phyloP scores from a whole-genome alignment of 148 eudicot species.

The Chenopodium suecicum region DNA sequence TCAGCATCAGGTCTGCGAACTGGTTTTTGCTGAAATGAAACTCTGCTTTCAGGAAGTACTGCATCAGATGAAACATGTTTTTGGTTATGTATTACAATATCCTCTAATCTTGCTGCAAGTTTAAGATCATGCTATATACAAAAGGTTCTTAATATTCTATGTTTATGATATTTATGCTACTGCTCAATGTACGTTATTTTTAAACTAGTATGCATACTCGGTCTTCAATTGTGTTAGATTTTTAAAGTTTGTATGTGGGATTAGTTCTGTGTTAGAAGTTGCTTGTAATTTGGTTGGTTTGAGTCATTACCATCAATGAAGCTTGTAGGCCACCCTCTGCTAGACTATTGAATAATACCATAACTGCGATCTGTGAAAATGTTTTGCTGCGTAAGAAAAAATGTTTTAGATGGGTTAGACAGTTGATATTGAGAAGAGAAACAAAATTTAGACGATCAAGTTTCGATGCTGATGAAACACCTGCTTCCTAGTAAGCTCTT shows the following conservation, averaged over 20 bases:
- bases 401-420: neutral
- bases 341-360: constrained; percentile 61
- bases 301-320: constrained; percentile 44
- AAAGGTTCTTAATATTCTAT: neutral
- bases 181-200: neutral
- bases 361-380: constrained; percentile 56
- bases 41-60: constrained; percentile 80
- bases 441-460: no score
- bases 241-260: no score
- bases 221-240: no score
- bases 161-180: neutral
- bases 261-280: no score
- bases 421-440: neutral
- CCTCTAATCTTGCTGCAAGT: neutral
- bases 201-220: neutral
- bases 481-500: constrained; percentile 51
- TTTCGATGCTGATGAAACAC: constrained; percentile 22
- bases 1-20: constrained; percentile 78
- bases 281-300: neutral
- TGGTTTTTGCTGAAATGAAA: constrained; percentile 83
- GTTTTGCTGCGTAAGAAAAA: constrained; percentile 49
- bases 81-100: neutral
- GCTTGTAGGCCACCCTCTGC: constrained; percentile 58
- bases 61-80: constrained; percentile 27
- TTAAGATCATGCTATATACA: neutral